Evolutionary conservation across 2,329 filamentous ascomycete genomes (phyloP).

Genomic region (Seiridium unicorne): DNA sequence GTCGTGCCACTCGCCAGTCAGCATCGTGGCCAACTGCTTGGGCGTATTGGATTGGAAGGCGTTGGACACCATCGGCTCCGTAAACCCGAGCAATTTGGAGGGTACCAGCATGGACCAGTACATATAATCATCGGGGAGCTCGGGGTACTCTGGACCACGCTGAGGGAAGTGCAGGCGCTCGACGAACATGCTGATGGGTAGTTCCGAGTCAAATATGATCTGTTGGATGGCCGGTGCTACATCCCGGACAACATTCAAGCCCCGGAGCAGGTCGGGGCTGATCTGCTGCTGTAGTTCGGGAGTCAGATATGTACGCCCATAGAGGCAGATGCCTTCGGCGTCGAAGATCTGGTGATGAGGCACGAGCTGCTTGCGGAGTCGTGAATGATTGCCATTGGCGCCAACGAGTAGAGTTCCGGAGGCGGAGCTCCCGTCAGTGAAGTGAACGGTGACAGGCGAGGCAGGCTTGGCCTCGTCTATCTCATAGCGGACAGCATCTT

Average conservation of each 20-base stretch:
- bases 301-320: not conserved
- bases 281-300: not conserved
- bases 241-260: not conserved
- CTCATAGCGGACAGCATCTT: not conserved
- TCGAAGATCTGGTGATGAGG: not conserved
- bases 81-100: not conserved
- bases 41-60: not conserved
- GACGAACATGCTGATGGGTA: not conserved
- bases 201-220: not conserved
- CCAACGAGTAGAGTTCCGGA: not conserved
- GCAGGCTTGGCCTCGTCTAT: not conserved
- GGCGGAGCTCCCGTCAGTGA: not conserved
- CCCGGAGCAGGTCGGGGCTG: not conserved
- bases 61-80: not conserved
- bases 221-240: not conserved
- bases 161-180: not conserved
- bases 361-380: not conserved
- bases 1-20: not conserved
- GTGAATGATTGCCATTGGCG: not conserved
- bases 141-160: not conserved
- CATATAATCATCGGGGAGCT: not conserved
- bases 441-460: not conserved
- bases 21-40: not conserved
- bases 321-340: not conserved
- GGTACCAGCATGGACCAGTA: not conserved